These are phyloP conservation scores for Teratosphaeria destructans DNA, from an alignment of 2,329 filamentous ascomycete species.

Conservation along the genomic window DNA sequence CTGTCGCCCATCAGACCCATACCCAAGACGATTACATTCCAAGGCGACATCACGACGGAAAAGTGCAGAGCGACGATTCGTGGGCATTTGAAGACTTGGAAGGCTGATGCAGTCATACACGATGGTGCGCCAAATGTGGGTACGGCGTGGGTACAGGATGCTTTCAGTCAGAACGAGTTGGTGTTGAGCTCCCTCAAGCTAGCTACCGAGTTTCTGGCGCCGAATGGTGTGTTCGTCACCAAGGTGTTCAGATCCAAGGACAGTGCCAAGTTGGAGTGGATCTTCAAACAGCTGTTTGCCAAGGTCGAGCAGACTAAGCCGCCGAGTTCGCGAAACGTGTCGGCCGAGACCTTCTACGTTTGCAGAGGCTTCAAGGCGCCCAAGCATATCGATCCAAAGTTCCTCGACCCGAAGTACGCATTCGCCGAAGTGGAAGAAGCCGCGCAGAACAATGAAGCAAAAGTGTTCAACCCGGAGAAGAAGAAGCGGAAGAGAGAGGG, in stretches of 20 bases:
- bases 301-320: constrained; percentile 97
- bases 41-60: constrained; percentile 95
- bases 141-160: constrained; percentile 96
- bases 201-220: constrained; percentile 81
- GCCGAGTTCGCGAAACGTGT: constrained; percentile 89
- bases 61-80: constrained; percentile 87
- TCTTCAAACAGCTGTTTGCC: constrained; percentile 90
- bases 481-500: constrained; percentile 97
- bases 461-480: constrained; percentile 92
- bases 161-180: constrained; percentile 92
- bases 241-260: constrained; percentile 97
- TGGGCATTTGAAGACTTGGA: constrained; percentile 87
- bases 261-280: constrained; percentile 92
- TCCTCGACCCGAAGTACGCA: constrained; percentile 78
- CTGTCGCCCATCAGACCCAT: constrained; percentile 92
- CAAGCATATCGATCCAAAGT: constrained; percentile 83
- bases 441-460: constrained; percentile 89
- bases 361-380: constrained; percentile 92
- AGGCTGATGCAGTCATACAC: constrained; percentile 89
- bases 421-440: constrained; percentile 85
- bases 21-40: constrained; percentile 85
- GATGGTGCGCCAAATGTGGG: constrained; percentile 97
- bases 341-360: constrained; percentile 96
- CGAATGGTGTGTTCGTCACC: constrained; percentile 88
- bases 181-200: constrained; percentile 84